Evolutionary conservation across 495 filamentous ascomycete species (phyloP), one percentile per base, ranked within the genome.

Genomic region (Aspergillus diversus): DNA sequence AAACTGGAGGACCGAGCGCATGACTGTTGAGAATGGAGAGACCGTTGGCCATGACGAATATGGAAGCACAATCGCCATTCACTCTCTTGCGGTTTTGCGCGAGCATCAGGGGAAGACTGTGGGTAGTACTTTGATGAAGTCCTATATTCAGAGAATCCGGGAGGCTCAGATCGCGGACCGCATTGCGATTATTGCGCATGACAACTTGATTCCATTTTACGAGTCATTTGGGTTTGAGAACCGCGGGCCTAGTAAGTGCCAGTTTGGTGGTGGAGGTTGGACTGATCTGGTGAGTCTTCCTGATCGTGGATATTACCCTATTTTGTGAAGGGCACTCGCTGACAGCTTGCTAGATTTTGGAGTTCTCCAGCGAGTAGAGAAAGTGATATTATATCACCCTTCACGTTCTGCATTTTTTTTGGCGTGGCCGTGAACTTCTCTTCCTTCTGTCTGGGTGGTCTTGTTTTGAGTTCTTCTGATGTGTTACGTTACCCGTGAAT

Each of bases 181-280:
- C 33, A 84, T 94, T 63, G 87, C 90, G 4, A 79, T 98, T 51
- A 87, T 97, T 62, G 87, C 89, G n/a, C 87, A 90, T 68, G 87
- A 92, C 58, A 76, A 85, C 51, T 71, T 95, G 33, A 75, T 93
- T 13, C 69, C 75, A 0, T 97, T 90, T 71, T 98, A 97, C 71
- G 84, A 91, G 70, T 80, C 80, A 8, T 85, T 92, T 48, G 91
- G 91, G 1, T 98, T 94, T 68, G 75, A 75, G 65, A 83, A 87
- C 60, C 67, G 73, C n/a, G 93, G 92, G 0, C 70, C 76, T 57
- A 96, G 92, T 72, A 72, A 78, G 55, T 82, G 79, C 53, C 76
- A 78, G 56, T 92, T 91, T 75, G 90, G 88, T 9, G 92, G 92
- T 27, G 92, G 91, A 57, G 89, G 86, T 31, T 97, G 93, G 92